Conservation (phyloP, 1,284 basidiomycete genomes). For the Naganishia cerealis region DNA sequence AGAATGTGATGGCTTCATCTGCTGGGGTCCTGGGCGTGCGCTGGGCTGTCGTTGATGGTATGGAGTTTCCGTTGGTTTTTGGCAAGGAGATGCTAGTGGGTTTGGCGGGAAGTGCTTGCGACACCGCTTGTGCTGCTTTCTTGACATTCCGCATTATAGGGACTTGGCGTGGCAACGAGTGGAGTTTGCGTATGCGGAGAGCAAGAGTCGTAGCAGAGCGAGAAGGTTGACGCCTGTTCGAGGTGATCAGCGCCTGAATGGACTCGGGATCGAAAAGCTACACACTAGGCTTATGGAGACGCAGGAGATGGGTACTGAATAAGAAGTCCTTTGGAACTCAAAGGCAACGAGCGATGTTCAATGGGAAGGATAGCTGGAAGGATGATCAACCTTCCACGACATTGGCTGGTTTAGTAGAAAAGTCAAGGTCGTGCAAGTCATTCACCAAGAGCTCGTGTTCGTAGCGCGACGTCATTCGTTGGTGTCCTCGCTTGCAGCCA, state of each 20-base stretch:
- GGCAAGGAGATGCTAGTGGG: slow-evolving; percentile 13
- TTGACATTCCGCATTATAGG: slow-evolving; percentile 18
- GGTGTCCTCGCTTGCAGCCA: background rate
- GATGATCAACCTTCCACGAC: too few relatives aligned
- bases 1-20: slow-evolving; percentile 85
- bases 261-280: too few relatives aligned
- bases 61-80: slow-evolving; percentile 20
- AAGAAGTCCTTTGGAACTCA: too few relatives aligned
- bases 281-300: too few relatives aligned
- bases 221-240: background rate
- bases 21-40: slow-evolving; percentile 62
- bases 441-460: background rate
- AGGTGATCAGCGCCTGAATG: too few relatives aligned
- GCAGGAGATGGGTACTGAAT: too few relatives aligned
- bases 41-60: background rate
- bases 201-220: background rate
- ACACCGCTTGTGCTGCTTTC: slow-evolving; percentile 29
- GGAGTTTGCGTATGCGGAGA: background rate
- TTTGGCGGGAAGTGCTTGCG: slow-evolving; percentile 22
- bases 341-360: too few relatives aligned
- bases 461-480: slow-evolving; percentile 1
- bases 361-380: too few relatives aligned
- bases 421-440: background rate
- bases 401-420: background rate
- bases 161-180: background rate